phyloP scores from a whole-genome alignment of 495 filamentous ascomycete species.

The Penicillium egyptiacum region DNA sequence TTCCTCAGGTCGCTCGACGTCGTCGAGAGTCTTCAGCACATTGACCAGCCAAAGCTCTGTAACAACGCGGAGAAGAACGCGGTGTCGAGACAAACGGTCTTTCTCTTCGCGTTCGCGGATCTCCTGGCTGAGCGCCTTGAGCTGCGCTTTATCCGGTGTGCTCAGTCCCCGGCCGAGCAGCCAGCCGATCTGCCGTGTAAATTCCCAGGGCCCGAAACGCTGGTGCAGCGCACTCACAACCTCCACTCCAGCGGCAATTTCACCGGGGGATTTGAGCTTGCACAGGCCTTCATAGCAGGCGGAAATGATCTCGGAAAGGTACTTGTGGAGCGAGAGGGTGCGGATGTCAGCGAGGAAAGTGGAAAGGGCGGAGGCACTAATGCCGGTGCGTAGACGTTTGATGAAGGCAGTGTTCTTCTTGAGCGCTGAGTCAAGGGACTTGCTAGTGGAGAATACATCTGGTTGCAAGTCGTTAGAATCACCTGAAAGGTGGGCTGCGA shows the following conservation, averaged over 20 bases:
- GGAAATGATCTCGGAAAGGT: conserved; percentile 97
- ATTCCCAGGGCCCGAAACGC: conserved; percentile 87
- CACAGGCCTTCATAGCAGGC: conserved; percentile 94
- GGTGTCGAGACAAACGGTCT: conserved; percentile 82
- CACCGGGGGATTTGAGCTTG: conserved; percentile 83
- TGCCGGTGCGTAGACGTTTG: conserved; percentile 88
- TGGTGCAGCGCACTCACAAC: conserved; percentile 94
- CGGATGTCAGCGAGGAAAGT: conserved; percentile 91
- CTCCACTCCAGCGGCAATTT: conserved; percentile 89
- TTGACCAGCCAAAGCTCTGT: conserved; percentile 97
- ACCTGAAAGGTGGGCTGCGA: conserved; percentile 1
- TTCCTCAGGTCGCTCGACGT: conserved; percentile 84
- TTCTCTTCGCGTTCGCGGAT: conserved; percentile 93
- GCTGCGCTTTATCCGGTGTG: conserved; percentile 81
- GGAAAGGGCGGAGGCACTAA: conserved; percentile 70
- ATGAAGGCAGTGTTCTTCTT: conserved; percentile 99
- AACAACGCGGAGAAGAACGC: conserved; percentile 81
- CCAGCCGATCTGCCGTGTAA: conserved; percentile 91
- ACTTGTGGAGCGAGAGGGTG: conserved; percentile 91
- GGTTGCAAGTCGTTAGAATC: conserved; percentile 5
- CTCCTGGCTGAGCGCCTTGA: conserved; percentile 78
- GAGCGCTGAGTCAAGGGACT: conserved; percentile 89
- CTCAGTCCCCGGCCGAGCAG: conserved; percentile 87
- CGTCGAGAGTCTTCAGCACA: conserved; percentile 82
- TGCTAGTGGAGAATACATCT: conserved; percentile 79